Evolutionary conservation across 2,329 filamentous ascomycete genomes (phyloP).

Genomic region (Lachnellula hyalina): DNA sequence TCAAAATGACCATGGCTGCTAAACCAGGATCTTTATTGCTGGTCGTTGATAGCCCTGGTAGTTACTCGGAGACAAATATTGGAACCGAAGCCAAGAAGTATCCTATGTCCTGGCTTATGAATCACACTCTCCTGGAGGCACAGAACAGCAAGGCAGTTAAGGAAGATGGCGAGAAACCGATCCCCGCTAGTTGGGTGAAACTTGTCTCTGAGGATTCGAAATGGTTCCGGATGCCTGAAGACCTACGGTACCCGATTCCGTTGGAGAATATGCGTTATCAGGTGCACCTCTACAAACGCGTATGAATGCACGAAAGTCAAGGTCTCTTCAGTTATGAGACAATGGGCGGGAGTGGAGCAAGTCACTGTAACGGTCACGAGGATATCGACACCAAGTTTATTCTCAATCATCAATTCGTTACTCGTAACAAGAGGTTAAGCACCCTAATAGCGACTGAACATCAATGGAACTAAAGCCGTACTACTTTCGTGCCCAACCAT

Average conservation of each 20-base stretch:
- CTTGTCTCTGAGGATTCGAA: conserved; percentile 68
- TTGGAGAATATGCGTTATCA: conserved; percentile 96
- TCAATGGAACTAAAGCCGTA: conserved; percentile 52
- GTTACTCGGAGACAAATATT: conserved; percentile 77
- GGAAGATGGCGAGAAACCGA: conserved; percentile 33
- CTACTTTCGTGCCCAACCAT: conserved; percentile 41
- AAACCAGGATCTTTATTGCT: conserved; percentile 63
- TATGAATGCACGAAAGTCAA: conserved; percentile 18
- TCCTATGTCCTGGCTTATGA: conserved; percentile 89
- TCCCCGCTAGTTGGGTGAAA: conserved; percentile 60
- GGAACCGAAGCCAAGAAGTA: conserved; percentile 61
- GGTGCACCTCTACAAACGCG: conserved; percentile 68
- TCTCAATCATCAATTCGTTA: conserved; percentile 23
- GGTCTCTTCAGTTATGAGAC: neutral
- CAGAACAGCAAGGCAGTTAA: conserved; percentile 5
- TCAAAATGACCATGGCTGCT: conserved; percentile 57
- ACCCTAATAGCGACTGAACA: conserved; percentile 44
- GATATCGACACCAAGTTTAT: neutral
- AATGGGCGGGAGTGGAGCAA: neutral
- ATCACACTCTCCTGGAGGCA: conserved; percentile 64
- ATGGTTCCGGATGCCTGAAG: conserved; percentile 74
- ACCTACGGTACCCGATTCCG: conserved; percentile 72
- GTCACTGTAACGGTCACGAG: neutral
- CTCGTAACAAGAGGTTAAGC: conserved; percentile 13
- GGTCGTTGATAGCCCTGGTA: conserved; percentile 88